Conservation (phyloP, 257 asterid species). For the Fraxinus excelsior region DNA sequence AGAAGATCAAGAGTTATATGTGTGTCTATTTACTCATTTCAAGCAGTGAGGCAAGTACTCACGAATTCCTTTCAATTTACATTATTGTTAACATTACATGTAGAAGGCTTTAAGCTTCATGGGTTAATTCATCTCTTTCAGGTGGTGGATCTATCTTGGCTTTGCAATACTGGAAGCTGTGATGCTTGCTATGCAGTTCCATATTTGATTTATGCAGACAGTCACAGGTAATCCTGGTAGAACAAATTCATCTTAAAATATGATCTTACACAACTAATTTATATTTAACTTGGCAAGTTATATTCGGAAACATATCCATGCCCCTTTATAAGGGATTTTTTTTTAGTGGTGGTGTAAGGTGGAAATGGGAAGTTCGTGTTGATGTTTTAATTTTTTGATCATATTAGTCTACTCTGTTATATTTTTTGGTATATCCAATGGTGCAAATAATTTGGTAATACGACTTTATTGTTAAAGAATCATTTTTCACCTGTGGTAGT, state of each 20-base stretch:
- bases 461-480: neutral
- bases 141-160: constrained; percentile 99
- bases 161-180: constrained; percentile 81
- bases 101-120: constrained; percentile 19
- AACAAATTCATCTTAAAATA: constrained; percentile 5
- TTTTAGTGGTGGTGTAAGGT: too few species aligned
- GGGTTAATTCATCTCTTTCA: constrained; percentile 41
- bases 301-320: neutral
- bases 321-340: neutral
- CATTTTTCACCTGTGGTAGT: neutral
- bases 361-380: neutral
- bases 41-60: constrained; percentile 70
- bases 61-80: constrained; percentile 22
- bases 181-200: constrained; percentile 84
- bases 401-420: neutral
- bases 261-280: neutral
- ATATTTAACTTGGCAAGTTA: neutral
- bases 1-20: constrained; percentile 99
- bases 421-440: neutral
- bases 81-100: neutral
- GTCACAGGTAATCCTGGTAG: constrained; percentile 65
- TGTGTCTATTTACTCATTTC: constrained; percentile 79
- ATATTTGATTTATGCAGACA: constrained; percentile 83
- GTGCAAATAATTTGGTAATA: neutral
- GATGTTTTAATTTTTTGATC: neutral